These are phyloP conservation scores for Meyerozyma elateridarum DNA, from an alignment of 1,139 yeast genomes.

Conservation along the genomic window DNA sequence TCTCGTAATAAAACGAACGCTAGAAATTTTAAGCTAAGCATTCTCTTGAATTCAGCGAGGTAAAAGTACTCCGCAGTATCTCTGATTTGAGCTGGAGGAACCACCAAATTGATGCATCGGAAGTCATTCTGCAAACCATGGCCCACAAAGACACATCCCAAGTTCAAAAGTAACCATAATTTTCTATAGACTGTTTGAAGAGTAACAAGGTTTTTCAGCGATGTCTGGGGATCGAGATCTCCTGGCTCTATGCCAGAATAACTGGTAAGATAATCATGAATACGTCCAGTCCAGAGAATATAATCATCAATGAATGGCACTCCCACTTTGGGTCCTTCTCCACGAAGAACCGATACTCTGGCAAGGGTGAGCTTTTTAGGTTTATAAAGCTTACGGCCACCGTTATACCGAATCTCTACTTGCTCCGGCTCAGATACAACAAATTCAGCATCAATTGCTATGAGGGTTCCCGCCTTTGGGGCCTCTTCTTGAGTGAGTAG, in stretches of 20 bases:
- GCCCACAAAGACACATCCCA: constrained; percentile 92
- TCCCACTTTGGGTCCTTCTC: constrained; percentile 63
- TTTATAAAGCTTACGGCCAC: constrained; percentile 60
- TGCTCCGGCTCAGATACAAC: constrained; percentile 79
- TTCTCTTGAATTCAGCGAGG: constrained; percentile 65
- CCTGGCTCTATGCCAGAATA: constrained; percentile 93
- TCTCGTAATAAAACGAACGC: constrained; percentile 74
- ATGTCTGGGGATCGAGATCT: constrained; percentile 69
- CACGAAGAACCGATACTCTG: constrained; percentile 81
- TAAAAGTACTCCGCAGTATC: constrained; percentile 84
- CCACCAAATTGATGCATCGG: constrained; percentile 85
- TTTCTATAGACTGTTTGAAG: constrained; percentile 82
- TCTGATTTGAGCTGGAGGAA: constrained; percentile 77
- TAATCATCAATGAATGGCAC: constrained; percentile 91
- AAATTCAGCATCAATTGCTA: constrained; percentile 97
- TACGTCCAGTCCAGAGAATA: constrained; percentile 65
- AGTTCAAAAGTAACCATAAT: constrained; percentile 79
- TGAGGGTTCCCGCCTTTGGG: constrained; percentile 67
- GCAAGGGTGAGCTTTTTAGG: constrained; percentile 82
- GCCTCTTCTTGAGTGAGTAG: constrained; percentile 64
- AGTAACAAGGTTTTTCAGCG: constrained; percentile 71
- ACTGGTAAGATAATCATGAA: constrained; percentile 82
- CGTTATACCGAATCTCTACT: constrained; percentile 66
- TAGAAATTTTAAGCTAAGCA: constrained; percentile 80
- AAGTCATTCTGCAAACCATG: constrained; percentile 92